phyloP scores from a whole-genome alignment of 148 eudicot genomes.

The Chenopodium album region DNA sequence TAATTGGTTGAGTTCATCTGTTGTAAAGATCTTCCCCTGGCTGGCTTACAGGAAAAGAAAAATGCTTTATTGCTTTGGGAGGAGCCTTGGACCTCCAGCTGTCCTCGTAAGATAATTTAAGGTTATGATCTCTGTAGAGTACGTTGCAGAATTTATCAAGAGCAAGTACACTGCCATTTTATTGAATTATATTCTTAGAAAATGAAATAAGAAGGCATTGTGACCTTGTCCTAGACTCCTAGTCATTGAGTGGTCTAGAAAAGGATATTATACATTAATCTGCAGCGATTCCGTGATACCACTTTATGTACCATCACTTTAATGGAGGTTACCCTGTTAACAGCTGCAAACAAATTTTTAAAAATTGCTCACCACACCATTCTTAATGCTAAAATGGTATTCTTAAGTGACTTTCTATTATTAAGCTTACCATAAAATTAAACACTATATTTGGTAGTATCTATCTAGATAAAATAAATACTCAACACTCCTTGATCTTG shows the following conservation, averaged over 20 bases:
- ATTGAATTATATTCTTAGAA: background rate
- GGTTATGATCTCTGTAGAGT: too few species aligned
- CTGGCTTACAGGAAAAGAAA: background rate
- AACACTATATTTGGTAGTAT: background rate
- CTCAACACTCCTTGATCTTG: background rate
- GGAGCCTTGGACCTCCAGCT: background rate
- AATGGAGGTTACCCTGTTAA: background rate
- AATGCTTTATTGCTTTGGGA: background rate
- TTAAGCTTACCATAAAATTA: background rate
- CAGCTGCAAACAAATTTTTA: too few species aligned
- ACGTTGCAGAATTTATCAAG: too few species aligned
- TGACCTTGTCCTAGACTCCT: background rate
- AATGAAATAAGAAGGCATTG: background rate
- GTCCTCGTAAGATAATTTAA: too few species aligned
- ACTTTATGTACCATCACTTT: background rate
- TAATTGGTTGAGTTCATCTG: background rate
- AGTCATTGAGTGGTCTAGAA: background rate
- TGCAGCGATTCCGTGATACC: background rate
- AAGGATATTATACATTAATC: too few species aligned
- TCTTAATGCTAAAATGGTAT: background rate
- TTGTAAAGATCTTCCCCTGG: background rate
- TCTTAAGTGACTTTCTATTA: background rate
- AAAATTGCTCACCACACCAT: background rate
- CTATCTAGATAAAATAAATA: too few species aligned
- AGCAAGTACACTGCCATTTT: background rate